A percentile compares a stretch with the other conserved stretches of the same genome.
Evolutionary conservation across 106 monocot species (phyloP).

Genomic region (Dendrobium chrysotoxum): DNA sequence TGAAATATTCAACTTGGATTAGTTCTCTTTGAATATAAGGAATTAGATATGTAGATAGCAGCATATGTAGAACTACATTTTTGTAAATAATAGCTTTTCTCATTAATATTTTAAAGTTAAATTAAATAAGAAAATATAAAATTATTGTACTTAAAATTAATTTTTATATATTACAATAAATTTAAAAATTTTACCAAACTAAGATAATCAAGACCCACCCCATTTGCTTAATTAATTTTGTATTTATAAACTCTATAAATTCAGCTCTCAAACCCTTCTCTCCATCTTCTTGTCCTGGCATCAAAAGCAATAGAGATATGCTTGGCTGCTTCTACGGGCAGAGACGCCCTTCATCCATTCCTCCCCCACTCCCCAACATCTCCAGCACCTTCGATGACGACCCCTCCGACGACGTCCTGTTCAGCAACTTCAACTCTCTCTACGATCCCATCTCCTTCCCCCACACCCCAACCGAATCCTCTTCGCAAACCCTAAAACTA

Average conservation of each 20-base stretch:
- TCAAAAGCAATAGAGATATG: neutral
- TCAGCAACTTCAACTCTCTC: slow-evolving; percentile 33
- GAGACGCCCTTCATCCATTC: slow-evolving; percentile 6
- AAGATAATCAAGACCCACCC: too few species aligned
- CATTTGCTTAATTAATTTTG: too few species aligned
- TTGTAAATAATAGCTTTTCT: too few species aligned
- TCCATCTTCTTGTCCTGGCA: neutral
- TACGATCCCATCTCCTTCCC: neutral
- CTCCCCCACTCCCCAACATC: neutral
- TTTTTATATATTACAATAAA: too few species aligned
- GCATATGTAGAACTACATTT: too few species aligned
- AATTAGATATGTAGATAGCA: too few species aligned
- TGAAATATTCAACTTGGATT: too few species aligned
- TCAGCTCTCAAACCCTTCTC: neutral
- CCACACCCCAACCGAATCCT: slow-evolving; percentile 9
- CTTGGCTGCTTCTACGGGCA: slow-evolving; percentile 20
- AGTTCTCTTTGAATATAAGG: too few species aligned
- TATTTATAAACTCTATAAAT: neutral
- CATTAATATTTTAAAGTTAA: too few species aligned
- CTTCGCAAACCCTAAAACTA: slow-evolving; percentile 11
- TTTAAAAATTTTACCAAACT: too few species aligned
- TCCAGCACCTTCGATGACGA: neutral
- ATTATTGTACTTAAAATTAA: too few species aligned
- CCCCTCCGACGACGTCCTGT: slow-evolving; percentile 6
- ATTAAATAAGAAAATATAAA: too few species aligned